phyloP scores from a whole-genome alignment of 345 rosid genomes.

The Arabis hirsuta region DNA sequence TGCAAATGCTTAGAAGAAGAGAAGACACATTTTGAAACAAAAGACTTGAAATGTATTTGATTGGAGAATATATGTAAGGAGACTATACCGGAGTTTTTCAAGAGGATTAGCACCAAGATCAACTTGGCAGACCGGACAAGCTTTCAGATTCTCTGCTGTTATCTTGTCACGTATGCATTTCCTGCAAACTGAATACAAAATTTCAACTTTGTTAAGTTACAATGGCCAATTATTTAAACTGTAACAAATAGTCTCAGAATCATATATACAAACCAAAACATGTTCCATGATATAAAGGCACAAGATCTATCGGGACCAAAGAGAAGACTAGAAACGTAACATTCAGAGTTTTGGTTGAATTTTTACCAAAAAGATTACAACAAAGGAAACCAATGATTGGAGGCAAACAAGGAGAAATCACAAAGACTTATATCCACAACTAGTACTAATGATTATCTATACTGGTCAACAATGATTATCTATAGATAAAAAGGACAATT shows the following conservation, averaged over 20 bases:
- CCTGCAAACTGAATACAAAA: conserved; percentile 35
- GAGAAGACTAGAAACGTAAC: conserved; percentile 17
- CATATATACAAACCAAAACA: no score
- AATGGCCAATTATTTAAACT: not conserved
- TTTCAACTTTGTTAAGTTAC: not conserved
- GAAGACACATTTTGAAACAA: conserved; percentile 1
- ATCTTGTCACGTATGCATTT: conserved; percentile 32
- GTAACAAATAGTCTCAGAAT: not conserved
- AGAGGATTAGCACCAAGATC: conserved; percentile 37
- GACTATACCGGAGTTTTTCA: conserved; percentile 28
- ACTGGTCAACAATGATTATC: not conserved
- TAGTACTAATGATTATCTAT: not conserved
- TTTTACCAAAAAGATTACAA: not conserved
- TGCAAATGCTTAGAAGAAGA: conserved; percentile 8
- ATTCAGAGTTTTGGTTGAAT: not conserved
- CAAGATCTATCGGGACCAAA: not conserved
- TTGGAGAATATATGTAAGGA: conserved; percentile 10
- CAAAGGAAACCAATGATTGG: conserved; percentile 1
- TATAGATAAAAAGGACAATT: not conserved
- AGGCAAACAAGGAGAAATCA: not conserved
- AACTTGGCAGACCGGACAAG: conserved; percentile 40
- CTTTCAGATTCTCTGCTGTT: not conserved
- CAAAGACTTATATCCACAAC: conserved; percentile 2
- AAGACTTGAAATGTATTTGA: not conserved
- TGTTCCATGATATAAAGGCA: not conserved